phyloP scores from a whole-genome alignment of 805 yeast species.

The Candida nemodendra region DNA sequence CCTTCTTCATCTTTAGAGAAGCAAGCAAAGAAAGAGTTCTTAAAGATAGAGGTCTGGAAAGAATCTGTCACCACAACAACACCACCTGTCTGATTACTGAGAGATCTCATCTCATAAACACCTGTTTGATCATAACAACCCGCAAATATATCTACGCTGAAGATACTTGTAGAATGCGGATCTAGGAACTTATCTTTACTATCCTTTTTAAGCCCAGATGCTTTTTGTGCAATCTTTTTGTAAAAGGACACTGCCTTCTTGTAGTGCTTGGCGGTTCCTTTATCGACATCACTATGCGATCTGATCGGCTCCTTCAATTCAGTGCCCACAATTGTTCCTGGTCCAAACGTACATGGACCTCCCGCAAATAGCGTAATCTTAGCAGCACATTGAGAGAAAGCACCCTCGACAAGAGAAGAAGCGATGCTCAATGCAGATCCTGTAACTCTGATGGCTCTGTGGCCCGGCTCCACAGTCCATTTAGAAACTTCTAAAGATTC shows the following conservation, averaged over 20 bases:
- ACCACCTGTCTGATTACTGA: slow-evolving; percentile 89
- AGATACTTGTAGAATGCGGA: slow-evolving; percentile 52
- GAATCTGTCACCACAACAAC: slow-evolving; percentile 85
- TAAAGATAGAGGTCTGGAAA: slow-evolving; percentile 90
- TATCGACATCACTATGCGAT: slow-evolving; percentile 95
- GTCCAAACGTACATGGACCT: slow-evolving; percentile 93
- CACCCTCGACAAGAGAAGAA: slow-evolving; percentile 72
- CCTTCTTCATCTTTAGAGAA: slow-evolving; percentile 88
- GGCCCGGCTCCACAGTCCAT: slow-evolving; percentile 85
- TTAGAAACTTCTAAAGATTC: slow-evolving; percentile 60
- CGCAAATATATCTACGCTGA: slow-evolving; percentile 85
- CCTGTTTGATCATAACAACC: slow-evolving; percentile 98
- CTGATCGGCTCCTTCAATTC: slow-evolving; percentile 94
- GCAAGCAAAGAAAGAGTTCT: slow-evolving; percentile 84
- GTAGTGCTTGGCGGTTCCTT: slow-evolving; percentile 83
- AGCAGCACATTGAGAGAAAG: slow-evolving; percentile 83
- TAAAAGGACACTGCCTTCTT: slow-evolving; percentile 83
- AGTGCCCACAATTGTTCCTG: slow-evolving; percentile 90
- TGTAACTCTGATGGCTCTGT: slow-evolving; percentile 86
- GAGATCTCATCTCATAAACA: slow-evolving; percentile 85
- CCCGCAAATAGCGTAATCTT: slow-evolving; percentile 88
- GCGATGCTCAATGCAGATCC: slow-evolving; percentile 92
- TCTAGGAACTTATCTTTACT: slow-evolving; percentile 37
- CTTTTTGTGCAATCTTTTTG: slow-evolving; percentile 68
- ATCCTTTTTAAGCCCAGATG: slow-evolving; percentile 47